Percentiles rank a stretch among this genome's conserved stretches.
These are phyloP conservation scores for Clonostachys byssicola DNA, from an alignment of 2,329 filamentous ascomycete species.

Conservation along the genomic window DNA sequence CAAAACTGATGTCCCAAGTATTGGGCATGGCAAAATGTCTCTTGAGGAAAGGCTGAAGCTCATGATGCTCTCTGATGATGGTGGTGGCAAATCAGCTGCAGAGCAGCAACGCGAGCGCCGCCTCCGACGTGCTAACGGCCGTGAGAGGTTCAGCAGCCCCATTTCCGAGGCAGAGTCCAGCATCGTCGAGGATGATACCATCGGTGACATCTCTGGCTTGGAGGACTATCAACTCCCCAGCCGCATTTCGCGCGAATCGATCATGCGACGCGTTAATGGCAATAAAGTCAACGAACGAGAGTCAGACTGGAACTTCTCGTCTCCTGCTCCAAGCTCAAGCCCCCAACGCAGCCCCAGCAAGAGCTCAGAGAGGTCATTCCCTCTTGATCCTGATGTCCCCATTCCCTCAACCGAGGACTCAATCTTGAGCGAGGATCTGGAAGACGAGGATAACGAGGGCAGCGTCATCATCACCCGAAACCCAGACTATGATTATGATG, in stretches of 20 bases:
- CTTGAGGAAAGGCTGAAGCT: slow-evolving; percentile 81
- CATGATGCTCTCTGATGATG: slow-evolving; percentile 79
- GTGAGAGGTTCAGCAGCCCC: slow-evolving; percentile 43
- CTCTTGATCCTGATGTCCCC: slow-evolving; percentile 82
- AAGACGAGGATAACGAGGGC: slow-evolving; percentile 39
- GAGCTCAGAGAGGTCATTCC: slow-evolving; percentile 49
- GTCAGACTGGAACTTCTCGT: slow-evolving; percentile 62
- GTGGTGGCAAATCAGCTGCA: slow-evolving; percentile 50
- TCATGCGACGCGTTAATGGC: slow-evolving; percentile 80
- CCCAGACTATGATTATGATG: slow-evolving; percentile 52
- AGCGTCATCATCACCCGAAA: slow-evolving; percentile 67
- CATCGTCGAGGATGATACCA: slow-evolving; percentile 51
- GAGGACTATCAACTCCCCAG: slow-evolving; percentile 65
- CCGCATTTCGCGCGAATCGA: slow-evolving; percentile 89
- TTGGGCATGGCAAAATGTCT: slow-evolving; percentile 73
- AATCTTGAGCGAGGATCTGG: slow-evolving; percentile 46
- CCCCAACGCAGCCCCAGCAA: slow-evolving; percentile 42
- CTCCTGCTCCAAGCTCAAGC: slow-evolving; percentile 53
- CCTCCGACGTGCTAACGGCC: slow-evolving; percentile 56
- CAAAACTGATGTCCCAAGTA: slow-evolving; percentile 75
- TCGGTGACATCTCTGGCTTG: slow-evolving; percentile 56
- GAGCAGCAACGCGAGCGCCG: slow-evolving; percentile 66
- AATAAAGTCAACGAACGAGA: slow-evolving; percentile 49
- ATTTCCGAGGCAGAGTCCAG: slow-evolving; percentile 30
- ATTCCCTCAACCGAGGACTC: slow-evolving; percentile 82